Evolutionary conservation across 2,329 filamentous ascomycete genomes (phyloP).

Genomic region (Colletotrichum musae): DNA sequence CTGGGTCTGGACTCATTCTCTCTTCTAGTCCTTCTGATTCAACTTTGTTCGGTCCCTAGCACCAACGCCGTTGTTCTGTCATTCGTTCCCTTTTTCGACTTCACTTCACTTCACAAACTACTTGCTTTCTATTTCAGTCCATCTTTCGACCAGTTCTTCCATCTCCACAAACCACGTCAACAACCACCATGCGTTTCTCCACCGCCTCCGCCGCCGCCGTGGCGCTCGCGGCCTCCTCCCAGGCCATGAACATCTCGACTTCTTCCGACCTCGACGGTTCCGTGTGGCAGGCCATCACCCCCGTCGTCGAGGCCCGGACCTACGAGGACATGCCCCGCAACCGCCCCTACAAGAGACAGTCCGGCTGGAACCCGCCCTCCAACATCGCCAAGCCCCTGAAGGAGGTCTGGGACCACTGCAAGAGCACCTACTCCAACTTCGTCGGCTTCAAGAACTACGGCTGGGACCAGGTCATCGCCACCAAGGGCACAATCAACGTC

Average conservation of each 20-base stretch:
- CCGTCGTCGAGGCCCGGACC: slow-evolving; percentile 25
- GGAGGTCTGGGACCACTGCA: slow-evolving; percentile 51
- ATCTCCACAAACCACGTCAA: neutral
- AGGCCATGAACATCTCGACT: slow-evolving; percentile 43
- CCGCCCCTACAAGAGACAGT: slow-evolving; percentile 47
- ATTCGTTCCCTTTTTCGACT: slow-evolving; percentile 12
- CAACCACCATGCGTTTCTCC: slow-evolving; percentile 46
- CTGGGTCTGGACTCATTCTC: neutral
- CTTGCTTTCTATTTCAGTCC: neutral
- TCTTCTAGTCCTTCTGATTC: neutral
- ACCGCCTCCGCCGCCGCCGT: slow-evolving; percentile 40
- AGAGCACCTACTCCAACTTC: slow-evolving; percentile 46
- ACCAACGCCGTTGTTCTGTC: slow-evolving; percentile 20
- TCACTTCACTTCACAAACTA: slow-evolving; percentile 12
- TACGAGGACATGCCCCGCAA: slow-evolving; percentile 41
- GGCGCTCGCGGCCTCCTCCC: slow-evolving; percentile 45
- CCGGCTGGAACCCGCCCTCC: slow-evolving; percentile 49
- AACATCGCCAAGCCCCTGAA: slow-evolving; percentile 46
- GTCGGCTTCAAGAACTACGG: slow-evolving; percentile 51
- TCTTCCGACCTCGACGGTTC: slow-evolving; percentile 47
- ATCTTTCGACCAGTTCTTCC: neutral
- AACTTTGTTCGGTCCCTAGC: slow-evolving; percentile 23
- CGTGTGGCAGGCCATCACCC: slow-evolving; percentile 46
- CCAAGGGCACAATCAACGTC: slow-evolving; percentile 51
- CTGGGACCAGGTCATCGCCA: slow-evolving; percentile 52